Evolutionary conservation across 2,329 filamentous ascomycete species (phyloP).

Genomic region (Curvularia verruculosa): DNA sequence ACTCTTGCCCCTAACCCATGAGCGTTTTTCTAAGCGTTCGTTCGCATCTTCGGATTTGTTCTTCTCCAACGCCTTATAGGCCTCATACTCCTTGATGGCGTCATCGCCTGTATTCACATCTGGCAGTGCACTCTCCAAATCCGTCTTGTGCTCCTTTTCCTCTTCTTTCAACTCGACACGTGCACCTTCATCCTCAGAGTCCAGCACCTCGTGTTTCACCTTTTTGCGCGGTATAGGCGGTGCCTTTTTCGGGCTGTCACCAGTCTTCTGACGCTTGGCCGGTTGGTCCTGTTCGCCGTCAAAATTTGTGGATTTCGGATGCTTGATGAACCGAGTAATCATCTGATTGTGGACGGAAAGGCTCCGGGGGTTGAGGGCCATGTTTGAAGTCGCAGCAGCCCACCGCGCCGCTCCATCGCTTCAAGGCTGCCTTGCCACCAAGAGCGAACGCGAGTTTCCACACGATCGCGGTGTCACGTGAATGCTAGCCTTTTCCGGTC

Average conservation of each 20-base stretch:
- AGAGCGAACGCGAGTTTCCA: conserved; percentile 14
- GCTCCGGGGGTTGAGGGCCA: conserved; percentile 49
- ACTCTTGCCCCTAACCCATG: conserved; percentile 77
- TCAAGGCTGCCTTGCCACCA: conserved; percentile 9
- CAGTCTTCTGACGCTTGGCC: conserved; percentile 51
- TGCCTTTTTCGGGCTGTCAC: conserved; percentile 25
- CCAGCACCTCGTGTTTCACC: conserved; percentile 42
- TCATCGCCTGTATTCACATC: conserved; percentile 67
- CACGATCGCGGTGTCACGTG: conserved; percentile 28
- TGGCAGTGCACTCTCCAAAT: conserved; percentile 74
- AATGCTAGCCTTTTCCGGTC: conserved; percentile 3
- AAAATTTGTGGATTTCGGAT: conserved; percentile 54
- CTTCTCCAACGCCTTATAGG: conserved; percentile 64
- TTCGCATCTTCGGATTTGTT: conserved; percentile 50
- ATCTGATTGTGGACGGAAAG: conserved; percentile 57
- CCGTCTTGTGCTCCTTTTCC: conserved; percentile 59
- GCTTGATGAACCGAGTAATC: conserved; percentile 52
- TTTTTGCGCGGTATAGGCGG: conserved; percentile 31
- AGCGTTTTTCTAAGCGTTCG: conserved; percentile 61
- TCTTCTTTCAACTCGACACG: conserved; percentile 39
- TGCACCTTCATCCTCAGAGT: conserved; percentile 51
- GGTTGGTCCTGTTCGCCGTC: conserved; percentile 49
- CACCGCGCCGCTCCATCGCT: conserved; percentile 9
- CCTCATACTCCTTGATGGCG: conserved; percentile 81
- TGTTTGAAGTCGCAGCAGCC: conserved; percentile 21